Percentiles rank a stretch among this genome's conserved stretches.
Evolutionary conservation across 192 early-diverging fungal species (phyloP).

Genomic region (Coemansia sp.): DNA sequence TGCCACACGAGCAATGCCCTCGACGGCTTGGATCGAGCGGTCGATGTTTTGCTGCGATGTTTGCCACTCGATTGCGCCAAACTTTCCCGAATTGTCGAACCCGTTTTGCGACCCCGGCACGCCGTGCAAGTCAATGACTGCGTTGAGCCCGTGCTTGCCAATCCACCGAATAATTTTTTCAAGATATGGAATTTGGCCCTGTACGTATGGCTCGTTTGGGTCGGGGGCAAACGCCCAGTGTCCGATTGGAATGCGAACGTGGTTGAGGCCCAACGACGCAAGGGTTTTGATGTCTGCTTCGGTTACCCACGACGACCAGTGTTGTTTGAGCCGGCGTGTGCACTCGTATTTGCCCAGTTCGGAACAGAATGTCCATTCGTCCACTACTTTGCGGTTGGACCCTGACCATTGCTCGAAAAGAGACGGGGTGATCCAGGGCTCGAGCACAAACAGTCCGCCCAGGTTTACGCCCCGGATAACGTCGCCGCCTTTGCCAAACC

Average conservation of each 20-base stretch:
- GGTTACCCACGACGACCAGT: slow-evolving; percentile 61
- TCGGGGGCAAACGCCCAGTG: slow-evolving; percentile 60
- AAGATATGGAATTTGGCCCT: slow-evolving; percentile 45
- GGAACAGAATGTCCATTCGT: slow-evolving; percentile 60
- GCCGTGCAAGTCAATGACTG: slow-evolving; percentile 60
- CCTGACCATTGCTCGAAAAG: slow-evolving; percentile 52
- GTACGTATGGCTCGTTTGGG: slow-evolving; percentile 57
- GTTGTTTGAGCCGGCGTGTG: slow-evolving; percentile 25
- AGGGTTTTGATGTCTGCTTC: slow-evolving; percentile 55
- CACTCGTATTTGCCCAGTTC: slow-evolving; percentile 50
- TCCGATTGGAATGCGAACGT: slow-evolving; percentile 62
- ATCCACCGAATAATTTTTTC: slow-evolving; percentile 43
- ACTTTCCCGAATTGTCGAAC: slow-evolving; percentile 58
- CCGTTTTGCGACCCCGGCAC: slow-evolving; percentile 65
- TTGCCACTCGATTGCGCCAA: slow-evolving; percentile 54
- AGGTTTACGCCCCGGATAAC: slow-evolving; percentile 60
- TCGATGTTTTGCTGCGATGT: slow-evolving; percentile 52
- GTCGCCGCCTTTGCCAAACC: slow-evolving; percentile 40
- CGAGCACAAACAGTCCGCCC: slow-evolving; percentile 61
- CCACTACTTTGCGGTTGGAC: slow-evolving; percentile 36
- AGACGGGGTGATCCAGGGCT: slow-evolving; percentile 60
- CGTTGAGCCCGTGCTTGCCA: slow-evolving; percentile 55
- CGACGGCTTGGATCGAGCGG: slow-evolving; percentile 55
- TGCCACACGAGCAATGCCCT: slow-evolving; percentile 51
- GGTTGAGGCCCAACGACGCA: slow-evolving; percentile 52